phyloP scores from a whole-genome alignment of 2,329 filamentous ascomycete genomes.

The Chaetomiaceae sp. region DNA sequence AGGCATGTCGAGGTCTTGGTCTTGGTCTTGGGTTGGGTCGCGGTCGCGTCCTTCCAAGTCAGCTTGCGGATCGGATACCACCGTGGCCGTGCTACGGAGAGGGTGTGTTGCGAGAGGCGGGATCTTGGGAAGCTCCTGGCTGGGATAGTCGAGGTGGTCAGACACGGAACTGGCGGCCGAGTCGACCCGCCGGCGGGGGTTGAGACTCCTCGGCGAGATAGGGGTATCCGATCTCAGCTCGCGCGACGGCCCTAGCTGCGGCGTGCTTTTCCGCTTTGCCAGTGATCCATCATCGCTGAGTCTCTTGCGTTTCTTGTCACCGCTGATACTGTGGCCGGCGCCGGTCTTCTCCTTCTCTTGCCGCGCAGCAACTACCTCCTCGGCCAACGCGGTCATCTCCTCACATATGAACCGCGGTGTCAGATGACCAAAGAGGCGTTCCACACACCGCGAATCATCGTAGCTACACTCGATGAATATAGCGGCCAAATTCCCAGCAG shows the following conservation, averaged over 20 bases:
- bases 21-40: neutral
- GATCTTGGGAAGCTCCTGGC: constrained; percentile 10
- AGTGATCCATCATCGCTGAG: constrained; percentile 35
- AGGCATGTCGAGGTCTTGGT: neutral
- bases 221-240: constrained; percentile 21
- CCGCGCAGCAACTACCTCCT: constrained; percentile 58
- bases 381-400: constrained; percentile 69
- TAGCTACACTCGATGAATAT: constrained; percentile 97
- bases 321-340: neutral
- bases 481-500: constrained; percentile 63
- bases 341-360: constrained; percentile 14
- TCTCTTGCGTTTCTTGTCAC: constrained; percentile 58
- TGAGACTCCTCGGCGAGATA: constrained; percentile 11
- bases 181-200: constrained; percentile 9
- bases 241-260: constrained; percentile 15
- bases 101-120: neutral
- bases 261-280: constrained; percentile 21
- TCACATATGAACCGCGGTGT: constrained; percentile 77
- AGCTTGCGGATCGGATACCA: neutral
- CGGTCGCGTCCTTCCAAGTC: neutral
- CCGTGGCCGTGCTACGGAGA: constrained; percentile 2
- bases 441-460: constrained; percentile 71
- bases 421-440: constrained; percentile 81
- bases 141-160: constrained; percentile 21
- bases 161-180: constrained; percentile 1